These are phyloP conservation scores for Pestalotiopsis sp. DNA, from an alignment of 2,329 filamentous ascomycete species.

Conservation along the genomic window DNA sequence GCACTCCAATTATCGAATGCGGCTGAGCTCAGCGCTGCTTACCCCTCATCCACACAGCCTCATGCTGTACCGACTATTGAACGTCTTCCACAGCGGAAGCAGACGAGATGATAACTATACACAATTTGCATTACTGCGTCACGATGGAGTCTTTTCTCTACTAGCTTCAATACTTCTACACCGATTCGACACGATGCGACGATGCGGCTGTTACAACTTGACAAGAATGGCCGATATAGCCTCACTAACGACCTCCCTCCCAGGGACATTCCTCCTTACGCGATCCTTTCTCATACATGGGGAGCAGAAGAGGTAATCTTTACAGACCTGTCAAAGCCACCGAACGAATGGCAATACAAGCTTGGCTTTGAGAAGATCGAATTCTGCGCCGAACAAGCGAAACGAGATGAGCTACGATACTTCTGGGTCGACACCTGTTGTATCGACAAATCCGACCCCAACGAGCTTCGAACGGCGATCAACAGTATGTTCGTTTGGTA, in stretches of 20 bases:
- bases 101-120: not conserved
- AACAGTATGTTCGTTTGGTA: no score
- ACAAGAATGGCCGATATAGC: not conserved
- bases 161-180: not conserved
- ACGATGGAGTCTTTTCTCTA: not conserved
- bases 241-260: not conserved
- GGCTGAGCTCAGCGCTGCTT: not conserved
- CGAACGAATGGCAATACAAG: not conserved
- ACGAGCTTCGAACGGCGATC: no score
- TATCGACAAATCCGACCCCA: no score
- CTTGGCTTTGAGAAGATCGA: not conserved
- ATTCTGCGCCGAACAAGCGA: not conserved
- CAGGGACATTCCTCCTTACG: slow-evolving; percentile 15
- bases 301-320: slow-evolving; percentile 1
- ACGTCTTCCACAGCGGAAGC: not conserved
- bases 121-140: not conserved
- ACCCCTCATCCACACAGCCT: not conserved
- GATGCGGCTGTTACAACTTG: not conserved
- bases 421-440: no score
- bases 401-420: no score
- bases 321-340: not conserved
- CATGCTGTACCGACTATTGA: not conserved
- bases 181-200: not conserved
- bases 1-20: not conserved
- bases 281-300: slow-evolving; percentile 28